Evolutionary conservation across 306 rosid genomes (phyloP), one percentile per base, ranked within the genome.

Genomic region (Cucurbita moschata): DNA sequence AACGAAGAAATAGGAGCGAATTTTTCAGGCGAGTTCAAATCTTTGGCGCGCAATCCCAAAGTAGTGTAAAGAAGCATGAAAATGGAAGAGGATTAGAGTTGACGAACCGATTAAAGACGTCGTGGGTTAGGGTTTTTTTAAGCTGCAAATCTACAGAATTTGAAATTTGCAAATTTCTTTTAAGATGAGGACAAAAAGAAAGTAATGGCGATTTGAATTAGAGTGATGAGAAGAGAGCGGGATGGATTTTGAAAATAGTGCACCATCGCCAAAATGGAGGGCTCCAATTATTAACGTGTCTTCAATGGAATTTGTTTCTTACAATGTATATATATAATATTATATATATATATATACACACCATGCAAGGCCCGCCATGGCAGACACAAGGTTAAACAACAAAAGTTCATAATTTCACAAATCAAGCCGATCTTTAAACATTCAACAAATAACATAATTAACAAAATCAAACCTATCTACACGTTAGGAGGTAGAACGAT

Each of bases 201-300:
- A 40, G 72, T 66, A n/a, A 54, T 43, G 72, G 3, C 39, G 49
- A 66, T 66, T 66, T 66, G 54, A 66, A 66, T 66, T 66, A 53
- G 53, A 65, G 66, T 13, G 23, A 62, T 14, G 38, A 53, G 71
- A 43, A 65, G 71, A 19, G 71, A 66, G 72, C 72, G 72, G n/a
- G 72, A 19, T 44, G 72, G 53, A 21, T 66, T 66, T 66, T 66
- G 72, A 66, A 66, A 66, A 43, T 10, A 43, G n/a, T 66, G 40
- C 40, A 10, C 18, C n/a, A 11, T 66, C 54, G 54, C 39, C 72
- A 66, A 66, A 66, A 64, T 18, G 71, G 35, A 64, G 71, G 70
- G 71, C 26, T 40, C 52, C 21, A n/a, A 42, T 64, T 42, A 42
- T 64, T 42, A 10, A 64, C 40, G 5, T 65, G 19, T 65, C 71